Base-by-base conservation (phyloP, 805 yeast species). In the Hermanozyma aechmeae region DNA sequence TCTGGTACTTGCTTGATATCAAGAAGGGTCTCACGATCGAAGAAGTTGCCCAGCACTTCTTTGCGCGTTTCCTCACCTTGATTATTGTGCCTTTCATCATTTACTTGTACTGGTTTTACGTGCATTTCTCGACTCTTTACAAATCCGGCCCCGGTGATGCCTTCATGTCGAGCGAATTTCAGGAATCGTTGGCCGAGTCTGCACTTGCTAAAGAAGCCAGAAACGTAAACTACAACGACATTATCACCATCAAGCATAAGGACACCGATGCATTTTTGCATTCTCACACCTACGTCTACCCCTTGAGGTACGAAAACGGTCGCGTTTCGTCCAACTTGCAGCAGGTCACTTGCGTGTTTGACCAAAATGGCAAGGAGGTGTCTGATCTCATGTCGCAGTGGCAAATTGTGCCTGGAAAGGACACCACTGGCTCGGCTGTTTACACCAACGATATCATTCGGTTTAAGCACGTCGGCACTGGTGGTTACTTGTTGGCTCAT, bases 141-240 rank as follows among this genome's bases (percentile, higher is more conserved):
- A 78, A 72, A 42, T 87, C 97, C 2, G 99, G 99, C 16, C 92
- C 96, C 4, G 99, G 99, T 37, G 96, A 92, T 51, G 67, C 69
- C 3, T 86, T 89, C 53, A 92, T 92, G 98, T 74, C 92, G n/a
- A 68, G 92, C 5, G 87, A 80, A 35, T 92, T 92, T 68, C 97
- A 92, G 61, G 95, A 85, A 48, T 79, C 95, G 19, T 67, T 92
- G 29, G 78, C 75, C 21, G 98, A 92, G 50, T 82, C 87, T 28
- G 76, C 82, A 15, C 52, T 82, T 45, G 82, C 89, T 10, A 69
- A 58, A 43, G 73, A 73, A 17, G 73, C 95, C 2, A 77, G 73
- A 43, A 75, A 70, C 19, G 73, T 92, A 25, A 72, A 85, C 43
- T 89, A 68, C 51, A 69, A 73, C 48, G 97, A 93, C 49, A 54